These are phyloP conservation scores for Amphibolis antarctica DNA, from an alignment of 106 monocot species.

Conservation along the genomic window DNA sequence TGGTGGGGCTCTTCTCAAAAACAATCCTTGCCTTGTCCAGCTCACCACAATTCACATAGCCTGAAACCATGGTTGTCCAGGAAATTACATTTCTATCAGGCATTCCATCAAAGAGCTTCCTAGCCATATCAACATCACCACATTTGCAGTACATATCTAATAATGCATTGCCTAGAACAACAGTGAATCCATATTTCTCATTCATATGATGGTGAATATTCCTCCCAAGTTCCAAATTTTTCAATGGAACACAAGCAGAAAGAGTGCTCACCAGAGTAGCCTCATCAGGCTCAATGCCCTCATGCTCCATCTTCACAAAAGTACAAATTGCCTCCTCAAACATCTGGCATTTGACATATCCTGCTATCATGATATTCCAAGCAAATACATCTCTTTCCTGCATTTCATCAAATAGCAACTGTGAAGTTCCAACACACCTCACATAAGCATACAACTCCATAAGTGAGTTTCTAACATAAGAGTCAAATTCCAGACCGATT, in stretches of 20 bases:
- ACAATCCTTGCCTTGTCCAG: conserved; percentile 9
- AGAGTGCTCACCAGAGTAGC: conserved; percentile 37
- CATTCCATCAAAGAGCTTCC: conserved; percentile 54
- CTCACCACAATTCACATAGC: conserved; percentile 37
- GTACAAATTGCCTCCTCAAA: conserved; percentile 24
- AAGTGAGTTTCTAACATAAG: conserved; percentile 28
- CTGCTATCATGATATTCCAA: conserved; percentile 38
- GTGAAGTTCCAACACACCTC: conserved; percentile 7
- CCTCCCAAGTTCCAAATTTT: conserved; percentile 29
- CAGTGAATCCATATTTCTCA: conserved; percentile 8
- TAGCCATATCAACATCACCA: conserved; percentile 15
- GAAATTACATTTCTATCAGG: conserved; percentile 35
- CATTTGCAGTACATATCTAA: conserved; percentile 36
- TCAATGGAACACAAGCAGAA: conserved; percentile 25
- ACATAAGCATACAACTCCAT: conserved; percentile 35
- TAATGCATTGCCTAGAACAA: conserved; percentile 35
- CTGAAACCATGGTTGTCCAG: conserved; percentile 66
- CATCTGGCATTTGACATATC: conserved; percentile 23
- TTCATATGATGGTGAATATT: conserved; percentile 21
- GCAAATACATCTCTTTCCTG: conserved; percentile 13
- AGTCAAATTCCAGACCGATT: conserved; percentile 29
- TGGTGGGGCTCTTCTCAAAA: conserved; percentile 5
- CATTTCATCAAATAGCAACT: conserved; percentile 26
- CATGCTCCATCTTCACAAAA: conserved; percentile 21
- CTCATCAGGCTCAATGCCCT: conserved; percentile 32